Base-by-base conservation (phyloP, 768 basidiomycete species). In the Amanita brunnescens region DNA sequence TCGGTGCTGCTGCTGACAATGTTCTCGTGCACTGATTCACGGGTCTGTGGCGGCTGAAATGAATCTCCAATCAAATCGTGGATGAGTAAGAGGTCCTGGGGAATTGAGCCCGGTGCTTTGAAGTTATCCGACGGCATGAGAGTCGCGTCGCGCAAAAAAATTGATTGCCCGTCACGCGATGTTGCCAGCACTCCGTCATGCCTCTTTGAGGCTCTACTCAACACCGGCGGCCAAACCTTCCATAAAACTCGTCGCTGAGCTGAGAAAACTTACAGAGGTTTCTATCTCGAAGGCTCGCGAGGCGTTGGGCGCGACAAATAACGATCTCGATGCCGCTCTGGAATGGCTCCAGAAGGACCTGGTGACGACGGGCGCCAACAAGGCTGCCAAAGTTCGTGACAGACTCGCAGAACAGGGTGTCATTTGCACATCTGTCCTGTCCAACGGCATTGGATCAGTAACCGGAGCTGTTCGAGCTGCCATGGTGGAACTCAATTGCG, bases 401-500 rank as follows among this genome's bases (percentile, higher is more conserved):
- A 73, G 94, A 45, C 64, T 74, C 6, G 80, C 94, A 2, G 75
- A 76, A 18, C 82, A 96, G 59, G 94, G 95, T 2, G 71, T 92
- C 14, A 74, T 97, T 34, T 83, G 83, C 49, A 72, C 87, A n/a
- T 83, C 80, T 39, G 67, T 91, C 9, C 75, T 95, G 20, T 82
- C 87, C 14, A 70, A 76, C 12, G 88, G 85, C 13, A 67, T 69
- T 18, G 74, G 73, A 14, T 56, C 68, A 30, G 65, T 67, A 6
- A 64, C 64, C 16, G 75, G 74, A 1, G 74, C 78, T 34, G 67
- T 88, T 32, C 79, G 89, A 33, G 91, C 87, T 9, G 83, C 86
- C 16, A 87, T 96, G 78, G 72, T 97, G 51, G 94, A 98, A 66
- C 72, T 96, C 54, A 91, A 90, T 58, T 97, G 94, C 70, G 94